Base-by-base conservation (phyloP, 495 filamentous ascomycete species). In the Rhypophila decipiens region DNA sequence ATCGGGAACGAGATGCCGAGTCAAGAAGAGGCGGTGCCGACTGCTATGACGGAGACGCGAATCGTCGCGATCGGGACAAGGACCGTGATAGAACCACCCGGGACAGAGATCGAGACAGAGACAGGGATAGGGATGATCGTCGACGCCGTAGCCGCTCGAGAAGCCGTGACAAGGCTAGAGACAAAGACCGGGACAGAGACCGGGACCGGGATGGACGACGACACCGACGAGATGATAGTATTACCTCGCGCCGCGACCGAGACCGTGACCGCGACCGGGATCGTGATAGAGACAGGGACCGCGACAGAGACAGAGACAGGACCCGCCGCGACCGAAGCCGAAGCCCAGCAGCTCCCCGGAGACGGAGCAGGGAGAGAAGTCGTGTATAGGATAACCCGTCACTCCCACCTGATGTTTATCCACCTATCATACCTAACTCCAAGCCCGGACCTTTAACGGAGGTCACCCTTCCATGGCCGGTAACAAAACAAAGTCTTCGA, bases 291-390 rank as follows among this genome's bases (percentile, higher is more conserved):
- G 48, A 51, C 17, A 24, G 52, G n/a, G 50, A n/a, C n/a, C n/a
- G n/a, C n/a, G n/a, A 51, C 22, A 34, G 50, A 2, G 50, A 49
- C 23, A 34, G 51, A 13, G 50, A 42, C 34, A 24, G 47, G 2
- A 42, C 41, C 18, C 39, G 53, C n/a, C 42, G 50, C 12, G 54
- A 57, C 22, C 51, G 49, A 15, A 53, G 49, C 15, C 47, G 58
- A 23, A 48, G 46, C 34, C n/a, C n/a, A n/a, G n/a, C n/a, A n/a
- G n/a, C n/a, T n/a, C n/a, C n/a, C n/a, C 53, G 55, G 15, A 39
- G 62, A 39, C 50, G 59, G 49, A 60, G 51, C 51, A 50, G 66
- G 45, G 63, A 58, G 49, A 61, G 58, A 10, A 18, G 27, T 13
- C 27, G 7, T 7, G 27, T 31, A 7, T 31, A 31, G 27, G n/a